Evolutionary conservation across 345 rosid species (phyloP).

Genomic region (Syzygium aromaticum): DNA sequence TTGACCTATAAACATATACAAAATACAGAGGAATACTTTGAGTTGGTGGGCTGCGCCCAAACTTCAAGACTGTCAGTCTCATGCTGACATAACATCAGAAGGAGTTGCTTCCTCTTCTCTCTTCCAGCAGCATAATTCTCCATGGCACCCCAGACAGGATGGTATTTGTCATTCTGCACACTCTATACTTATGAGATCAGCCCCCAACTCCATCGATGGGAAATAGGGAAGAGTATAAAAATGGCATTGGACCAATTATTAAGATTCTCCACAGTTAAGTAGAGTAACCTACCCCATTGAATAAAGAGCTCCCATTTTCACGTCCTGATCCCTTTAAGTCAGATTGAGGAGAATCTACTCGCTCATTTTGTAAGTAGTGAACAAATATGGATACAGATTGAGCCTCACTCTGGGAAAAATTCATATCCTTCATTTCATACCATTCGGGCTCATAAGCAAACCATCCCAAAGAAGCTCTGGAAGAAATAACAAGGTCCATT

Average conservation of each 20-base stretch:
- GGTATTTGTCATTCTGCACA: slow-evolving; percentile 60
- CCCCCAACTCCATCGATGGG: background rate
- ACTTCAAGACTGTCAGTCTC: slow-evolving; percentile 99
- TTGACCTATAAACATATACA: background rate
- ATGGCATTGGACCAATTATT: background rate
- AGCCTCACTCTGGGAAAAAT: slow-evolving; percentile 80
- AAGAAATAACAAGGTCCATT: slow-evolving; percentile 14
- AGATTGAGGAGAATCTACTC: slow-evolving; percentile 45
- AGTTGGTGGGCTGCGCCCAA: slow-evolving; percentile 90
- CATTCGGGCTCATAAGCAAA: slow-evolving; percentile 96
- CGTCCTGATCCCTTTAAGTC: slow-evolving; percentile 51
- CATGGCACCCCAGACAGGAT: slow-evolving; percentile 98
- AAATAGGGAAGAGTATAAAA: background rate
- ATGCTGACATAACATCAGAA: slow-evolving; percentile 91
- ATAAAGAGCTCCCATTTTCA: slow-evolving; percentile 47
- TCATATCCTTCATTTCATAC: slow-evolving; percentile 55
- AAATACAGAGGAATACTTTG: slow-evolving; percentile 44
- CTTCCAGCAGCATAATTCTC: slow-evolving; percentile 69
- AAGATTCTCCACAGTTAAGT: background rate
- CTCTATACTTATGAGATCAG: background rate
- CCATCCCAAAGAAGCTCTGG: slow-evolving; percentile 95
- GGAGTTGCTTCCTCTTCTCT: slow-evolving; percentile 88
- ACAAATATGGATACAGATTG: slow-evolving; percentile 74
- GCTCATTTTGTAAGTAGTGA: slow-evolving; percentile 68
- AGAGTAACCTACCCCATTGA: slow-evolving; percentile 49